Evolutionary conservation across 2,329 filamentous ascomycete genomes (phyloP), one percentile per base, ranked within the genome.

Genomic region (Trichoderma simmonsii): DNA sequence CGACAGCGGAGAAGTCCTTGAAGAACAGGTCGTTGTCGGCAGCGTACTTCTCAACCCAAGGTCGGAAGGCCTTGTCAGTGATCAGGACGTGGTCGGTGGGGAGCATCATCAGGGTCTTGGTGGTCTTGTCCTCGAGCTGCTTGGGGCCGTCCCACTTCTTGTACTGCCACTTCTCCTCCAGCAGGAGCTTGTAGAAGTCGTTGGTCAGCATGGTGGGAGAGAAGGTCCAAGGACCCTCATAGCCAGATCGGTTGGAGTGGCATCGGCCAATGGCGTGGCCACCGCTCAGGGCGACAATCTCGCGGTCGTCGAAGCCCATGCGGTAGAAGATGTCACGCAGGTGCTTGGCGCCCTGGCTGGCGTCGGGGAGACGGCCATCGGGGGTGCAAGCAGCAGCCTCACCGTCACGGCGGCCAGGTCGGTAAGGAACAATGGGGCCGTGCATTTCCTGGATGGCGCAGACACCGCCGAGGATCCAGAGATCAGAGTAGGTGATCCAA

Each of bases 251-350:
- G 83, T 96, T 92, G 9, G 90, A 87, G 87, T 98, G 96, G 86
- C 93, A 97, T 76, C 95, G 93, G 74, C 95, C 95, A 48, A 97
- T 89, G 68, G 93, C 92, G 85, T 97, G 94, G 63, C 92, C 94
- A 76, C 94, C 94, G 28, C 88, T 87, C 68, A 98, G 89, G 34
- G 95, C 96, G 60, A 98, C 95, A 80, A 98, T 98, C 84, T 98
- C 95, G 79, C 93, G 93, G 85, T 99, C 95, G 83, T 96, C 92
- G 88, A 98, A 98, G 76, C 95, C 95, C 95, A 98, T 98, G 81
- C 95, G 94, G 83, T 91, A 89, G 84, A 98, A 99, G 86, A 98
- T 95, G 84, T 89, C 89, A 79, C 96, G 92, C 77, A 98, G 88
- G 85, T 98, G 95, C 80, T 90, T 89, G 74, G 90, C 86, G 73